These are phyloP conservation scores for Verticillium isaacii DNA, from an alignment of 2,329 filamentous ascomycete genomes.

Conservation along the genomic window DNA sequence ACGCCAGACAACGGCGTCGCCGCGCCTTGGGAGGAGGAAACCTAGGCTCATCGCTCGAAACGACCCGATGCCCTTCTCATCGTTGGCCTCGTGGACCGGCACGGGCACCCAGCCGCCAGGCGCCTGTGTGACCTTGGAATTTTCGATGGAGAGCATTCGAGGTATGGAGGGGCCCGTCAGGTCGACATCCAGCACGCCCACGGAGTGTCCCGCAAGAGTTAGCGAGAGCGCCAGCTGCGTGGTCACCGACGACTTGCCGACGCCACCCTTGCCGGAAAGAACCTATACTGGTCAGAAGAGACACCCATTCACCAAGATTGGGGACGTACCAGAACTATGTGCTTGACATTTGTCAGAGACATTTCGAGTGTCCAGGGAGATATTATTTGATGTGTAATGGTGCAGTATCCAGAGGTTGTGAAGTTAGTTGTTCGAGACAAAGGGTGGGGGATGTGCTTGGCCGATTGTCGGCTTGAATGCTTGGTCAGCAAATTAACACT, in stretches of 20 bases:
- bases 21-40: conserved; percentile 77
- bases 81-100: conserved; percentile 63
- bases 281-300: conserved; percentile 38
- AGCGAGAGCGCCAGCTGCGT: conserved; percentile 91
- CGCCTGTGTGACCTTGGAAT: conserved; percentile 84
- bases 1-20: conserved; percentile 93
- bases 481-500: neutral
- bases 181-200: conserved; percentile 94
- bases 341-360: conserved; percentile 67
- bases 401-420: neutral
- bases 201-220: conserved; percentile 76
- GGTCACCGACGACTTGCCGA: conserved; percentile 97
- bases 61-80: conserved; percentile 49
- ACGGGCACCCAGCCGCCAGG: conserved; percentile 92
- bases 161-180: conserved; percentile 95
- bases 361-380: conserved; percentile 29
- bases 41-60: conserved; percentile 88
- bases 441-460: neutral
- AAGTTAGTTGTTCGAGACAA: neutral
- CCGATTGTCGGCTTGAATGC: neutral
- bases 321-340: conserved; percentile 65
- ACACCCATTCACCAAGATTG: neutral
- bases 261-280: conserved; percentile 94
- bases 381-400: neutral
- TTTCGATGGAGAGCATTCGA: conserved; percentile 86